These are phyloP conservation scores for Moelleriella libera DNA, from an alignment of 2,329 filamentous ascomycete species.

Conservation along the genomic window DNA sequence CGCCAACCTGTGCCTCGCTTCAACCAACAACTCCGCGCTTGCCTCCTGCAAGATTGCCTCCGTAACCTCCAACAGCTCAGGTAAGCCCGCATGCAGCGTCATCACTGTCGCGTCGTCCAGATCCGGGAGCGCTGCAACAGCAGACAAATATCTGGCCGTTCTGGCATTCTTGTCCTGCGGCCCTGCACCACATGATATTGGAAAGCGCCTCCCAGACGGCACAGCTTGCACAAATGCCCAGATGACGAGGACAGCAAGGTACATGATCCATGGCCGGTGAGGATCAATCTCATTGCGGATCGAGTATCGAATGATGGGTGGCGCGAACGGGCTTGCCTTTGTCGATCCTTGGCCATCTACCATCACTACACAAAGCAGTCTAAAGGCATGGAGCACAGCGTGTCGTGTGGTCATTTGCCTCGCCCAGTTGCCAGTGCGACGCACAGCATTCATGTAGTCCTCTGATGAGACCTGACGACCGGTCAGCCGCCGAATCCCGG, in stretches of 20 bases:
- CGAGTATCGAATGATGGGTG: conserved; percentile 41
- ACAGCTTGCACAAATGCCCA: no score
- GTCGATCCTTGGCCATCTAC: conserved; percentile 27
- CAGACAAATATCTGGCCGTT: no score
- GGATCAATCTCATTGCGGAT: conserved; percentile 80
- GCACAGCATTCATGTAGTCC: conserved; percentile 66
- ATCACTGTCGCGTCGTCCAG: no score
- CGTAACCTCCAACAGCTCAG: no score
- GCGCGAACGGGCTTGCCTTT: conserved; percentile 22
- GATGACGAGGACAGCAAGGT: conserved; percentile 81
- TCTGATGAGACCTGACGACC: conserved; percentile 72
- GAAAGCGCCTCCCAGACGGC: no score
- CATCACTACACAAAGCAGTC: conserved; percentile 76
- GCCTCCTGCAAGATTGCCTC: no score
- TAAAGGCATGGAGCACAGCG: conserved; percentile 82
- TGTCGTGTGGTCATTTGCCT: conserved; percentile 78
- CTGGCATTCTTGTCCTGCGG: no score
- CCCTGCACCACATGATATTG: no score
- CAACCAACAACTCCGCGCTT: no score
- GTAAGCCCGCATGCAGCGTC: no score
- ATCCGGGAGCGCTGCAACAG: no score
- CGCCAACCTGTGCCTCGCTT: no score
- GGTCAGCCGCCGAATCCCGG: conserved; percentile 69
- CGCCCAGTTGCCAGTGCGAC: conserved; percentile 84
- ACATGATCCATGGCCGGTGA: conserved; percentile 89